A percentile compares a stretch with the other conserved stretches of the same genome.
Conservation (phyloP, 352 stramenopile genomes). For the Ophiocytium majus region DNA sequence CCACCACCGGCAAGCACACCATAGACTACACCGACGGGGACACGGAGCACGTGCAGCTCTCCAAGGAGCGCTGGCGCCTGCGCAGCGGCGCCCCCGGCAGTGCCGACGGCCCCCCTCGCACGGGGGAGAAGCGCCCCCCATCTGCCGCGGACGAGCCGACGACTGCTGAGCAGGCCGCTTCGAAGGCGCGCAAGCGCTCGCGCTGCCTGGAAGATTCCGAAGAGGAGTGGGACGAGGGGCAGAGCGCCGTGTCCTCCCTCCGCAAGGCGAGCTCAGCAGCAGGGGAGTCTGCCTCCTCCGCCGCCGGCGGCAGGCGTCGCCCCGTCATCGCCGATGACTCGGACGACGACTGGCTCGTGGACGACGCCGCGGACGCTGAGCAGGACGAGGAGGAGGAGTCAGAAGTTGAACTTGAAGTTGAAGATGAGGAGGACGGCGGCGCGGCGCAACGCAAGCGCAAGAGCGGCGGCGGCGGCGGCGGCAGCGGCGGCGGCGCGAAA, state of each 20-base stretch:
- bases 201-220: conserved; percentile 33
- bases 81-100: too few species aligned
- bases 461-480: conserved; percentile 25
- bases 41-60: conserved; percentile 65
- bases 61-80: conserved; percentile 41
- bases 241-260: not conserved
- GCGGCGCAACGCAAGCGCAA: conserved; percentile 59
- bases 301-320: conserved; percentile 8
- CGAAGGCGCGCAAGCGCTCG: not conserved
- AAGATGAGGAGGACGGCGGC: conserved; percentile 44
- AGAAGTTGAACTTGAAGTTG: conserved; percentile 61
- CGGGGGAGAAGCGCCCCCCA: not conserved
- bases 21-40: conserved; percentile 72
- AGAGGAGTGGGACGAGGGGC: conserved; percentile 24
- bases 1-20: conserved; percentile 55
- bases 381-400: conserved; percentile 60
- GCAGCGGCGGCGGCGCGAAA: conserved; percentile 14
- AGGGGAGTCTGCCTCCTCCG: not conserved
- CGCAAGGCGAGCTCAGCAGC: not conserved
- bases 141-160: not conserved
- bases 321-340: conserved; percentile 15
- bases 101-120: conserved; percentile 5
- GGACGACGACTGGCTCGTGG: not conserved
- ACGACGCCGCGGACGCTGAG: conserved; percentile 27
- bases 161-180: not conserved